Base-by-base conservation (phyloP, 2,329 filamentous ascomycete genomes). In the Colletotrichum gigasporum region DNA sequence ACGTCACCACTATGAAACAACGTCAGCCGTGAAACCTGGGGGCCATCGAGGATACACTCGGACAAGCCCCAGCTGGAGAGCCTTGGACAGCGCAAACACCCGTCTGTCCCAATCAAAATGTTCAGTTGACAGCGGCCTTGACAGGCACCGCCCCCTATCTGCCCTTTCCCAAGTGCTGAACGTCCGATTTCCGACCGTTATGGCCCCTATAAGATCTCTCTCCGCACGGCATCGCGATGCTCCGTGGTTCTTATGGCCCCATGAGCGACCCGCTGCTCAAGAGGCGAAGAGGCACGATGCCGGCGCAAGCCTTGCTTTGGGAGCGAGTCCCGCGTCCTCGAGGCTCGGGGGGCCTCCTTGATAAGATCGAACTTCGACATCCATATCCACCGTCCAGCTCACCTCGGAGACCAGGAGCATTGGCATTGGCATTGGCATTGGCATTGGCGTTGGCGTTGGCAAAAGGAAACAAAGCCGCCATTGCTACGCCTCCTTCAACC, bases 1-100 rank as follows among this genome's bases (percentile, higher is more conserved):
- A 39, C 60, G 45, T 63, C 55, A 53, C 55, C 55, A 60, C 18
- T 30, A 24, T 60, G 60, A 47, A 60, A 53, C 60, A 53, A 30
- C 32, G 4, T 18, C 28, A 47, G 11, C n/a, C 30, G 26, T 53
- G 55, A 63, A 34, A 62, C 59, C 34, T 51, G 32, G 32, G 50
- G 57, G 24, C 14, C 10, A 30, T 16, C 8, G 35, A 32, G 2
- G 54, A 28, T 18, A 34, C 18, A 28, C 41, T 48, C 42, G 35
- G 34, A 50, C 26, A 5, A 22, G 41, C 59, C 41, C 53, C 42
- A 34, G 42, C 12, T 2, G 2, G 20, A 18, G n/a, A n/a, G n/a
- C n/a, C n/a, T n/a, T n/a, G n/a, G n/a, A n/a, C n/a, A n/a, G n/a
- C n/a, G n/a, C n/a, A n/a, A n/a, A n/a, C n/a, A n/a, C n/a, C n/a